phyloP scores from a whole-genome alignment of 768 basidiomycete genomes.

The Neoboletus subvelutipes region DNA sequence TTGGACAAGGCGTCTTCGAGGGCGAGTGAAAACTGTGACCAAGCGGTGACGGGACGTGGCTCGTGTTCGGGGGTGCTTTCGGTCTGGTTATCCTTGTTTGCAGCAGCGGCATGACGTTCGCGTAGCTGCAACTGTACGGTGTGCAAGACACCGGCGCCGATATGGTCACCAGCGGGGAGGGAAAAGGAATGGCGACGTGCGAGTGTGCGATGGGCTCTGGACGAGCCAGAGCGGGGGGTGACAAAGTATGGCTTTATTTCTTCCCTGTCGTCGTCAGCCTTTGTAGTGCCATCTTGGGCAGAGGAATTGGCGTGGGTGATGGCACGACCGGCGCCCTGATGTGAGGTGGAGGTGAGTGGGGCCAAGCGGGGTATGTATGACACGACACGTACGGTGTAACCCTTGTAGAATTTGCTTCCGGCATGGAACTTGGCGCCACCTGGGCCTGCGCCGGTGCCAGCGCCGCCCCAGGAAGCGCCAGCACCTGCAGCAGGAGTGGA shows the following conservation, averaged over 20 bases:
- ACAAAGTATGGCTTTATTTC: constrained; percentile 41
- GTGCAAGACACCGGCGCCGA: constrained; percentile 54
- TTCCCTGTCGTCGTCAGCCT: constrained; percentile 58
- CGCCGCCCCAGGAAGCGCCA: constrained; percentile 52
- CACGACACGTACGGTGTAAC: constrained; percentile 60
- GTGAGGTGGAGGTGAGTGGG: constrained; percentile 4
- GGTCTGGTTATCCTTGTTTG: constrained; percentile 18
- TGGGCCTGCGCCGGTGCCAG: constrained; percentile 54
- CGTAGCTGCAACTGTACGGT: constrained; percentile 65
- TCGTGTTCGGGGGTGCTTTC: constrained; percentile 18
- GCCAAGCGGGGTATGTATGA: background rate
- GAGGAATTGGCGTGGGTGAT: constrained; percentile 71
- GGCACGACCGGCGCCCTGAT: constrained; percentile 65
- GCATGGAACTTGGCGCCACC: constrained; percentile 73
- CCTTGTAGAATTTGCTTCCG: constrained; percentile 68
- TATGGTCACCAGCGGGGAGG: constrained; percentile 38
- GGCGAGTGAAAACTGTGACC: constrained; percentile 22
- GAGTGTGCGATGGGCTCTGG: constrained; percentile 44
- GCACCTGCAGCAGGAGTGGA: constrained; percentile 45
- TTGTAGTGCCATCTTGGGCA: constrained; percentile 48
- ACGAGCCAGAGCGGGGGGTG: constrained; percentile 25
- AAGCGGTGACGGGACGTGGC: constrained; percentile 24
- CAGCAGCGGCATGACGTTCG: constrained; percentile 52
- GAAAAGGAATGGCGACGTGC: constrained; percentile 62
- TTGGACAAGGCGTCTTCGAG: constrained; percentile 20